Evolutionary conservation across 768 basidiomycete species (phyloP).

Genomic region (Phanerodontia chrysosporium): DNA sequence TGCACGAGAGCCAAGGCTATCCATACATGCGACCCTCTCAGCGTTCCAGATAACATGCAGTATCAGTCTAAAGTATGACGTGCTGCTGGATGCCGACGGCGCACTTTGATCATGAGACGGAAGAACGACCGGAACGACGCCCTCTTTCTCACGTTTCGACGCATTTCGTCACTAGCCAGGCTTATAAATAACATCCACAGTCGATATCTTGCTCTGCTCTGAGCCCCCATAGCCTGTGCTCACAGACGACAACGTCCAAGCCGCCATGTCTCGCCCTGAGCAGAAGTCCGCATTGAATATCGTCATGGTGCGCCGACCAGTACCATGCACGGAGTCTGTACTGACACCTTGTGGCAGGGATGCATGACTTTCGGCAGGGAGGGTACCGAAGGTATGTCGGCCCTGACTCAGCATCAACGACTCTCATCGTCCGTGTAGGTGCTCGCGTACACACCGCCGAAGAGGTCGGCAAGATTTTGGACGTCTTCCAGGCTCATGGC

Average conservation of each 20-base stretch:
- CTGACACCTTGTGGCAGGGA: slow-evolving; percentile 26
- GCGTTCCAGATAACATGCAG: no score
- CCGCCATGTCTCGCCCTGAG: slow-evolving; percentile 9
- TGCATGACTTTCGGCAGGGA: slow-evolving; percentile 52
- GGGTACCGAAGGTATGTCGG: slow-evolving; percentile 35
- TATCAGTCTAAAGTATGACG: neutral
- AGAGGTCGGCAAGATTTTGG: slow-evolving; percentile 48
- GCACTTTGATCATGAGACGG: neutral
- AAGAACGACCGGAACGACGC: neutral
- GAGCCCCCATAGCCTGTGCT: neutral
- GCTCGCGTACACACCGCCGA: slow-evolving; percentile 46
- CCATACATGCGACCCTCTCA: no score
- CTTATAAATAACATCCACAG: neutral
- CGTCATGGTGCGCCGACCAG: slow-evolving; percentile 48
- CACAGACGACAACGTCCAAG: neutral
- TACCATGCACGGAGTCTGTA: neutral
- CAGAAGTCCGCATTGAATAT: slow-evolving; percentile 44
- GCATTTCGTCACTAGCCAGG: neutral
- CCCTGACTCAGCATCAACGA: neutral
- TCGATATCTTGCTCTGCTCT: neutral
- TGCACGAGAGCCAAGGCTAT: no score
- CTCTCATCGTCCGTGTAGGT: slow-evolving; percentile 9
- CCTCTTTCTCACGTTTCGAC: neutral
- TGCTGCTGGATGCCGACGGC: neutral
- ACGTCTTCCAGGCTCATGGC: slow-evolving; percentile 50